These are phyloP conservation scores for Tetradesmus obliquus DNA, from an alignment of 139 green algal genomes.

Conservation along the genomic window DNA sequence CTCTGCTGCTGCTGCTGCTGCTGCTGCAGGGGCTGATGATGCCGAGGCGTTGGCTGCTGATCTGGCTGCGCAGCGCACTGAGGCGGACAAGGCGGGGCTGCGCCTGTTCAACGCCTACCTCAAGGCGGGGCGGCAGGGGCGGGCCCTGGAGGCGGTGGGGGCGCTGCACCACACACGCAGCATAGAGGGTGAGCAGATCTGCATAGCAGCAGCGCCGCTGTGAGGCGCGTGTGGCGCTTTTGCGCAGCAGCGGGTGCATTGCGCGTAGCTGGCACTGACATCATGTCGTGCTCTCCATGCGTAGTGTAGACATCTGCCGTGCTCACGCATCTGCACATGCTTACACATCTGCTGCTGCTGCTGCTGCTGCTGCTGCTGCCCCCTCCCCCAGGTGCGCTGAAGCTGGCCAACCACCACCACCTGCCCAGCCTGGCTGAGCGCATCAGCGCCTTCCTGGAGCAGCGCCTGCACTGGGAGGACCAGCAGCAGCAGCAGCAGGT, in stretches of 20 bases:
- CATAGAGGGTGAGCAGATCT: conserved; percentile 23
- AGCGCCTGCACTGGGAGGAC: conserved; percentile 30
- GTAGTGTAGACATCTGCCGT: background rate
- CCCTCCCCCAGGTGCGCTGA: conserved; percentile 59
- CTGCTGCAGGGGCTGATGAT: background rate
- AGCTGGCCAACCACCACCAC: conserved; percentile 68
- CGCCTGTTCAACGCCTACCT: conserved; percentile 56
- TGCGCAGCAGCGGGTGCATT: background rate
- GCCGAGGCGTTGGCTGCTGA: background rate
- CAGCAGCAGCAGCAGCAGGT: conserved; percentile 24
- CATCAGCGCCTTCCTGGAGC: conserved; percentile 42
- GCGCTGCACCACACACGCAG: conserved; percentile 49
- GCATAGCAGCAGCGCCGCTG: background rate
- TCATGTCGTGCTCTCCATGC: background rate
- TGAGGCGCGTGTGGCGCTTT: background rate
- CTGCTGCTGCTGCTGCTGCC: conserved; percentile 9
- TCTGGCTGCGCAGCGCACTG: background rate
- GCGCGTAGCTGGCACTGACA: background rate
- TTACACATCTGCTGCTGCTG: background rate
- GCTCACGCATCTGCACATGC: background rate
- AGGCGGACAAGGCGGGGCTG: conserved; percentile 54
- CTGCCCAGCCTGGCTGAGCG: conserved; percentile 44
- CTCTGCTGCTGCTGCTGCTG: conserved; percentile 2
- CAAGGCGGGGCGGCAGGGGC: conserved; percentile 52
- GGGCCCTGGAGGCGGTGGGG: conserved; percentile 68